phyloP scores from a whole-genome alignment of 139 green algal species.

The Astrephomene gubernaculifera region DNA sequence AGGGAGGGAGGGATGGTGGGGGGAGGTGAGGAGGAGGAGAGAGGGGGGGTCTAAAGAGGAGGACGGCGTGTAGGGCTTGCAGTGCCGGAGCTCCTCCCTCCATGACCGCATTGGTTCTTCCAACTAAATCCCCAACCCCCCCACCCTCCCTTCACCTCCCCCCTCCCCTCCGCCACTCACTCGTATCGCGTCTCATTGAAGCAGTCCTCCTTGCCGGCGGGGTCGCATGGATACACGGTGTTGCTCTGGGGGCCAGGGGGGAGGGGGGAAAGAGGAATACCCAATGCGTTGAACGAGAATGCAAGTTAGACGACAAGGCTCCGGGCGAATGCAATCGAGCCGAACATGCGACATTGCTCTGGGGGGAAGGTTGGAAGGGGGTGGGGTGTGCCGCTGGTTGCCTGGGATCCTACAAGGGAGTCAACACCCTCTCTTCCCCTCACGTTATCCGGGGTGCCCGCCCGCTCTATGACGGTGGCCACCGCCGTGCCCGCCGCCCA shows the following conservation, averaged over 20 bases:
- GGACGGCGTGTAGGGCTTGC: background rate
- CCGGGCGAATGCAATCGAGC: too few species aligned
- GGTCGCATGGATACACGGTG: conserved; percentile 10
- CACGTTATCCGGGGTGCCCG: conserved; percentile 54
- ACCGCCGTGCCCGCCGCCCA: conserved; percentile 48
- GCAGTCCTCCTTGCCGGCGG: conserved; percentile 17
- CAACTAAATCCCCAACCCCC: background rate
- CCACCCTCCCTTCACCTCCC: background rate
- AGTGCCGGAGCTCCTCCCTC: background rate
- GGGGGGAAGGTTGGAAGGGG: too few species aligned
- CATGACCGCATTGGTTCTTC: background rate
- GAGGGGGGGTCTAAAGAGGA: background rate
- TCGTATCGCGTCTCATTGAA: conserved; percentile 30
- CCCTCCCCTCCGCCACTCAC: background rate
- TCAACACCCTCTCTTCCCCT: background rate
- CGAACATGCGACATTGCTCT: too few species aligned
- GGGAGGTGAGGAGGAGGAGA: background rate
- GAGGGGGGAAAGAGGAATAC: background rate
- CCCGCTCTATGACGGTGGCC: conserved; percentile 54
- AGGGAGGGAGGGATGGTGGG: background rate
- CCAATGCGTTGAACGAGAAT: too few species aligned
- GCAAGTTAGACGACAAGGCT: too few species aligned
- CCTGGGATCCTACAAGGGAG: too few species aligned
- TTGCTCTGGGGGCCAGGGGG: background rate
- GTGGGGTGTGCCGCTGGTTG: too few species aligned